phyloP scores from a whole-genome alignment of 108 stramenopile species.

The Fragilaria crotonensis region DNA sequence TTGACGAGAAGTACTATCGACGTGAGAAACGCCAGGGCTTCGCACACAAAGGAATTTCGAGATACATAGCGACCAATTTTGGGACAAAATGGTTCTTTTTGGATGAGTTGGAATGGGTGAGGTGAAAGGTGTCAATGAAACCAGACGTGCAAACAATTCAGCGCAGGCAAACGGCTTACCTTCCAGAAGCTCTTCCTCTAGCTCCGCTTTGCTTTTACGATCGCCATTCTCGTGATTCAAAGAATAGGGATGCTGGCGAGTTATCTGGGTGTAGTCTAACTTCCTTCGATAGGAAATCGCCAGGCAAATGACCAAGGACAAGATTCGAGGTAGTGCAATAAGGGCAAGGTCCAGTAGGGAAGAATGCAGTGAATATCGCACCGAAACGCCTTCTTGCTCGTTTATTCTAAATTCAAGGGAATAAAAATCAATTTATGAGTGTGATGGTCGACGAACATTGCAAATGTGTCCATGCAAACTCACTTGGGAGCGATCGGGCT shows the following conservation, averaged over 20 bases:
- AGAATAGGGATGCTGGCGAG: slow-evolving; percentile 14
- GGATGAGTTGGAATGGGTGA: too few relatives aligned
- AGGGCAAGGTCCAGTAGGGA: slow-evolving; percentile 32
- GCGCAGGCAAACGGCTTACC: too few relatives aligned
- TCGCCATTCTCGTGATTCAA: slow-evolving; percentile 35
- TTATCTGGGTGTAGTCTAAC: slow-evolving; percentile 12
- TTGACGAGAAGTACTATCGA: slow-evolving; percentile 27
- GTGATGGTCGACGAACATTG: too few relatives aligned
- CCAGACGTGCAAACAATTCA: too few relatives aligned
- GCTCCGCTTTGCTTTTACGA: slow-evolving; percentile 39
- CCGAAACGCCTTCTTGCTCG: too few relatives aligned
- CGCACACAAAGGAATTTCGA: slow-evolving; percentile 28
- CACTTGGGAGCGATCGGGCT: too few relatives aligned
- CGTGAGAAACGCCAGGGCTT: slow-evolving; percentile 21
- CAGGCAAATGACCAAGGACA: slow-evolving; percentile 7
- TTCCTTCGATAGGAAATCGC: slow-evolving; percentile 11
- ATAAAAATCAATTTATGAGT: too few relatives aligned
- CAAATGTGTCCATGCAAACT: too few relatives aligned
- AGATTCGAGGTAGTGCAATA: slow-evolving; percentile 12
- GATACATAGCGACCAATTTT: slow-evolving; percentile 23
- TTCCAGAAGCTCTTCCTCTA: slow-evolving; percentile 53
- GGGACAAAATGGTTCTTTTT: slow-evolving; percentile 28
- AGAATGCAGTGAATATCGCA: slow-evolving; percentile 16
- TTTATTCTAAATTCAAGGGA: too few relatives aligned
- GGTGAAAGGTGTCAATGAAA: too few relatives aligned